Evolutionary conservation across 495 filamentous ascomycete species (phyloP).

Genomic region (Lasiosphaeriaceae sp.): DNA sequence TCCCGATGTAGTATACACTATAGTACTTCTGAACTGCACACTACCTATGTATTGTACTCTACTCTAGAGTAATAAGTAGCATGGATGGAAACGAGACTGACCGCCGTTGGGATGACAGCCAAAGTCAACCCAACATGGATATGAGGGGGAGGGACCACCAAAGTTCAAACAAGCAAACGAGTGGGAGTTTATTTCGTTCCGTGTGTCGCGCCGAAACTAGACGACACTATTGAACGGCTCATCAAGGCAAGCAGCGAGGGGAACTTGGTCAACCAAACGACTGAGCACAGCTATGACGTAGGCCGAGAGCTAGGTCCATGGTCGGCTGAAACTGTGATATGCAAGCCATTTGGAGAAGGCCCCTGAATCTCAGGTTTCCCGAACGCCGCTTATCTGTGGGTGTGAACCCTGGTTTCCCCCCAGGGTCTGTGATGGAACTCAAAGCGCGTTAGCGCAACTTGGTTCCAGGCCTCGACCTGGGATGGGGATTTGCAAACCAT

Average conservation of each 20-base stretch:
- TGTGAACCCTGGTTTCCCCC: conserved; percentile 25
- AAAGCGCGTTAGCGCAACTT: background rate
- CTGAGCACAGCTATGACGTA: conserved; percentile 16
- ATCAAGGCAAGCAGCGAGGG: background rate
- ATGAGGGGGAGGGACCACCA: too few species aligned
- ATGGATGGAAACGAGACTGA: too few species aligned
- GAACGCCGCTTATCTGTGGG: conserved; percentile 17
- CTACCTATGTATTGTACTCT: too few species aligned
- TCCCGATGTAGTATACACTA: too few species aligned
- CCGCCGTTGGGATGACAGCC: too few species aligned
- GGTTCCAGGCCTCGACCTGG: background rate
- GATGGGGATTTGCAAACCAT: background rate
- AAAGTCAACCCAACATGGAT: too few species aligned
- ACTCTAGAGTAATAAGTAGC: too few species aligned
- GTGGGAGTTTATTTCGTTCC: too few species aligned
- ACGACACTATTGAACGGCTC: too few species aligned
- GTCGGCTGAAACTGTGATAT: conserved; percentile 15
- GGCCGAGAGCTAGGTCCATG: conserved; percentile 2
- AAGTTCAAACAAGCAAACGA: too few species aligned
- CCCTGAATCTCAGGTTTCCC: conserved; percentile 26
- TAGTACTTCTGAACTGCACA: too few species aligned
- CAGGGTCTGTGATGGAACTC: background rate
- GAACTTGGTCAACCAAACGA: background rate
- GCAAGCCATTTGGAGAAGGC: conserved; percentile 33
- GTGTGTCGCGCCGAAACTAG: too few species aligned